Base-by-base conservation (phyloP, 139 green algal species). In the Penium margaritaceum region DNA sequence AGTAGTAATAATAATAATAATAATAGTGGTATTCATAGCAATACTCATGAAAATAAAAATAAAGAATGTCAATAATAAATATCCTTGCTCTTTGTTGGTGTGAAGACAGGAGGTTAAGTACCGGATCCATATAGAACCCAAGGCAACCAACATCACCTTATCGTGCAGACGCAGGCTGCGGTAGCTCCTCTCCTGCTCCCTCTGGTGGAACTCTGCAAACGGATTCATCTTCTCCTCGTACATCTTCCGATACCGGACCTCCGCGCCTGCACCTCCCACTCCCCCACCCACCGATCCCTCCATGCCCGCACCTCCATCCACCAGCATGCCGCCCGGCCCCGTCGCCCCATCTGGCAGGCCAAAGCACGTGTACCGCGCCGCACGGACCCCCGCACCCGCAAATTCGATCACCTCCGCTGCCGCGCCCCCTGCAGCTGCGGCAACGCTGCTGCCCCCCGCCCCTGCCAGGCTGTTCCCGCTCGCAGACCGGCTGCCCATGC, bases 171-270 rank as follows among this genome's bases (percentile, higher is more conserved):
- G 43, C 70, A 79, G 30, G 21, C 67, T 58, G 1, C 47, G 54
- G 61, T 74, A 79, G 21, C 70, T 66, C 69, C 60, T 6, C 36
- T 83, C 74, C 32, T 54, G 35, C 77, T 74, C 74, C 62, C 65
- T 66, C 37, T 87, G 77, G 63, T 89, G 84, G 67, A 94, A 94
- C 75, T 91, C 88, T 35, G 77, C 87, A 81, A 97, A 96, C 5
- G 92, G 92, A 81, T 96, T 93, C 27, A 96, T 84, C 6, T 76
- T 74, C 33, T 93, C 88, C 66, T 97, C 92, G 68, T 97, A 97
- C 41, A 91, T 78, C 43, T 84, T 79, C 24, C 72, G 81, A 81
- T 97, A 97, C 21, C 83, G 81, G 6, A 85, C 74, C 68, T 95
- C 90, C 35, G 89, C 87, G 1, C 88, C 35, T 41, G 30, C 63